Evolutionary conservation across 345 rosid genomes (phyloP).

Genomic region (Leavenworthia alabamica): DNA sequence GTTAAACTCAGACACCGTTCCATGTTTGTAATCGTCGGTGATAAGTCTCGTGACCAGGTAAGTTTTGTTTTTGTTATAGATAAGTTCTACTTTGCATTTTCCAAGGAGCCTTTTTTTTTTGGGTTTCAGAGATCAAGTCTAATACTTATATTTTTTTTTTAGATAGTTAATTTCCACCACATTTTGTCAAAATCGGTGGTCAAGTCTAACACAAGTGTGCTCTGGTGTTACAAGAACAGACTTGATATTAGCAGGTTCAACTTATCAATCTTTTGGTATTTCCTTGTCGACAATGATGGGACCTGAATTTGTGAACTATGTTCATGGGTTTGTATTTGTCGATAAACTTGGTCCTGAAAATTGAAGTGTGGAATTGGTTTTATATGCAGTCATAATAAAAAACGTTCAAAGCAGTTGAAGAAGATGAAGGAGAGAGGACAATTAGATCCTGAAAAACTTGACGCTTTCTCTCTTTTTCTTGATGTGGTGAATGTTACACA

Average conservation of each 20-base stretch:
- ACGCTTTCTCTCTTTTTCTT: constrained; percentile 79
- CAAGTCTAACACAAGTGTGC: constrained; percentile 63
- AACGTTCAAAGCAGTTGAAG: constrained; percentile 84
- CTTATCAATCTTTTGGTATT: constrained; percentile 8
- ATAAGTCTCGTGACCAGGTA: constrained; percentile 74
- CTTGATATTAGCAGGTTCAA: constrained; percentile 91
- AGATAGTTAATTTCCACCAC: constrained; percentile 92
- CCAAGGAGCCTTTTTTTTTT: neutral
- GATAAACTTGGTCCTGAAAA: neutral
- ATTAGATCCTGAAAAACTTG: constrained; percentile 88
- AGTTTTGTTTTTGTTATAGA: neutral
- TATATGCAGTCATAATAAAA: constrained; percentile 71
- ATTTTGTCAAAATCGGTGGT: constrained; percentile 66
- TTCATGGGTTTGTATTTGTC: neutral
- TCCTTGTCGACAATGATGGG: neutral
- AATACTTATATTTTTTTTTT: neutral
- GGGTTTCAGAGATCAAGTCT: neutral
- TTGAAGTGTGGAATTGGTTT: constrained; percentile 13
- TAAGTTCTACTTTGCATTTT: constrained; percentile 23
- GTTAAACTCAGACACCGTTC: constrained; percentile 86
- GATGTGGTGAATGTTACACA: constrained; percentile 76
- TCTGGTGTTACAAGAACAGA: constrained; percentile 94
- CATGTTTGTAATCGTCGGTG: constrained; percentile 79
- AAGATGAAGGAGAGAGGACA: constrained; percentile 83
- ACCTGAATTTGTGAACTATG: neutral